Percentiles rank a stretch among this genome's conserved stretches.
phyloP scores from a whole-genome alignment of 2,329 filamentous ascomycete species.

The Phyllosticta citriasiana region DNA sequence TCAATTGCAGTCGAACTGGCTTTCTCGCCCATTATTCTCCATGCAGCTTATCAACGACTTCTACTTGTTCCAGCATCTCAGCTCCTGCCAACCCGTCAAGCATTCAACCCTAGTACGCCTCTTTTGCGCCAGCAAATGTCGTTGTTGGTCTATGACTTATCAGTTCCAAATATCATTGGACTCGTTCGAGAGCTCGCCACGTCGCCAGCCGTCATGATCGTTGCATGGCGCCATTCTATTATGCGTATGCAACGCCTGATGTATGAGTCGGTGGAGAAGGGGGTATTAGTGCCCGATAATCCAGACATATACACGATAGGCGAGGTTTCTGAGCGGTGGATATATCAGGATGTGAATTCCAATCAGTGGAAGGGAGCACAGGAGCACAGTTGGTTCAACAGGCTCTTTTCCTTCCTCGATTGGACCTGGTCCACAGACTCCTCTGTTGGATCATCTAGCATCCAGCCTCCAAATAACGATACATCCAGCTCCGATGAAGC shows the following conservation, averaged over 20 bases:
- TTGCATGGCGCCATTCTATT: slow-evolving; percentile 5
- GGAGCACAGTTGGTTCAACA: slow-evolving; percentile 17
- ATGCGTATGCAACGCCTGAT: slow-evolving; percentile 7
- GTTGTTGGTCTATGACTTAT: not conserved
- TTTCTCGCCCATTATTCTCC: slow-evolving; percentile 8
- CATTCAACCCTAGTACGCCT: slow-evolving; percentile 5
- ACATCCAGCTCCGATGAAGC: not conserved
- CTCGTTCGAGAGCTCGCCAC: not conserved
- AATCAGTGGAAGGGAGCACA: slow-evolving; percentile 20
- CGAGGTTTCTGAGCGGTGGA: slow-evolving; percentile 21
- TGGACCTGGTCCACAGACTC: slow-evolving; percentile 15
- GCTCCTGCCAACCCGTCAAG: not conserved
- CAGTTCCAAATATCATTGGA: not conserved
- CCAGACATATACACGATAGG: slow-evolving; percentile 14
- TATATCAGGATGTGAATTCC: slow-evolving; percentile 9
- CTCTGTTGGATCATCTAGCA: not conserved
- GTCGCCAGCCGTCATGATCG: slow-evolving; percentile 1
- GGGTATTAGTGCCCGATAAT: slow-evolving; percentile 7
- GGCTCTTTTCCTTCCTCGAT: slow-evolving; percentile 17
- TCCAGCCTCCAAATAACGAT: not conserved
- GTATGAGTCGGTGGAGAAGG: slow-evolving; percentile 8
- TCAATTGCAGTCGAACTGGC: not conserved
- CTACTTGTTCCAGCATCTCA: slow-evolving; percentile 3
- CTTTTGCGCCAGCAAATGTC: not conserved
- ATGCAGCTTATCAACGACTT: slow-evolving; percentile 6